Evolutionary conservation across 805 yeast genomes (phyloP).

Genomic region (Yamadazyma tumulicola): DNA sequence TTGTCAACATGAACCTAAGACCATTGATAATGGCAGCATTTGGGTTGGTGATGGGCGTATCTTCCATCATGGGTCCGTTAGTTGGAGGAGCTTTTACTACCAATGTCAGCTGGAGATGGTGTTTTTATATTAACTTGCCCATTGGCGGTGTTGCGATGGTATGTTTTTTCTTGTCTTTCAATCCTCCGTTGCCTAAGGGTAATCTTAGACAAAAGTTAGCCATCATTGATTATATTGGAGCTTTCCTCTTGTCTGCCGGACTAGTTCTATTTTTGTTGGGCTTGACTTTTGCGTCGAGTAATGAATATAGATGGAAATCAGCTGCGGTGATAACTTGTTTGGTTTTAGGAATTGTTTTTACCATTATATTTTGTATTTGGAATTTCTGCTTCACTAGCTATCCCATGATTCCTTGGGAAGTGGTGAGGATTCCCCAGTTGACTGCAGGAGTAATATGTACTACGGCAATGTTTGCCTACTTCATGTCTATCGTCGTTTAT

Average conservation of each 20-base stretch:
- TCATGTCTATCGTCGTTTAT: constrained; percentile 29
- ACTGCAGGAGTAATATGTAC: constrained; percentile 34
- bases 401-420: constrained; percentile 45
- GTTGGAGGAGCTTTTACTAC: constrained; percentile 63
- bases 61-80: constrained; percentile 57
- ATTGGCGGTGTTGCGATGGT: constrained; percentile 51
- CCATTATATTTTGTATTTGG: constrained; percentile 35
- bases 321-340: constrained; percentile 49
- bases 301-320: constrained; percentile 47
- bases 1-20: constrained; percentile 30
- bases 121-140: constrained; percentile 67
- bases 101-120: constrained; percentile 68
- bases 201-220: constrained; percentile 31
- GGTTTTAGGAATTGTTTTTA: constrained; percentile 39
- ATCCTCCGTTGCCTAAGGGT: constrained; percentile 45
- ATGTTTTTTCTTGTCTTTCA: constrained; percentile 35
- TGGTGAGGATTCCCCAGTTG: constrained; percentile 38
- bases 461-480: constrained; percentile 30
- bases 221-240: constrained; percentile 48
- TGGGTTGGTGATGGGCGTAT: constrained; percentile 44
- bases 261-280: constrained; percentile 45
- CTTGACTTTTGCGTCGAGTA: constrained; percentile 48
- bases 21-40: constrained; percentile 32
- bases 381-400: constrained; percentile 37
- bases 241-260: constrained; percentile 37